These are phyloP conservation scores for Naematelia aurantialba DNA, from an alignment of 768 basidiomycete species.

Conservation along the genomic window DNA sequence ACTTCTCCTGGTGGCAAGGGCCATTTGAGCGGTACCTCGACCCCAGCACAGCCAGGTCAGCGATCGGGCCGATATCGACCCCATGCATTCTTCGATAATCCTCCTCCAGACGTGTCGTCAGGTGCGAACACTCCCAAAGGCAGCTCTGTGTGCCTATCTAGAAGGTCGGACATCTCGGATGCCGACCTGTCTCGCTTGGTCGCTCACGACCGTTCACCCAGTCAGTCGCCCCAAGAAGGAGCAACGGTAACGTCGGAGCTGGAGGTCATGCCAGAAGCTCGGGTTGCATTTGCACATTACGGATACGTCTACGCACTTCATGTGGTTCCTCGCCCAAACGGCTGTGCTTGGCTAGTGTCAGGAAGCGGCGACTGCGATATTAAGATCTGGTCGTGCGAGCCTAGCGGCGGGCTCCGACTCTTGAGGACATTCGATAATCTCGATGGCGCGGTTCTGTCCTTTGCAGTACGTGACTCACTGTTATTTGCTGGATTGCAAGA, in stretches of 20 bases:
- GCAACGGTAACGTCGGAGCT: conserved; percentile 28
- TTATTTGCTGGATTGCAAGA: conserved; percentile 92
- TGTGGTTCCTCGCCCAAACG: conserved; percentile 51
- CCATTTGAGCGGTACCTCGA: not conserved
- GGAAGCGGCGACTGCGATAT: conserved; percentile 89
- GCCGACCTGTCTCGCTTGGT: not conserved
- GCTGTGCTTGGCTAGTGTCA: conserved; percentile 62
- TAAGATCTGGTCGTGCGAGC: conserved; percentile 54
- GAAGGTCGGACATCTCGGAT: not conserved
- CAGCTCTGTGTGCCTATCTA: conserved; percentile 4
- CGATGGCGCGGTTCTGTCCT: conserved; percentile 73
- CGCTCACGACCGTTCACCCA: not conserved
- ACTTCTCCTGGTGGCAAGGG: not conserved
- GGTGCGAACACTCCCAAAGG: conserved; percentile 38
- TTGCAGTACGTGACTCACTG: conserved; percentile 70
- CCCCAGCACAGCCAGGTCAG: conserved; percentile 10
- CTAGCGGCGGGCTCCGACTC: conserved; percentile 36
- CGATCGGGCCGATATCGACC: conserved; percentile 48
- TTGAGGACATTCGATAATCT: conserved; percentile 38
- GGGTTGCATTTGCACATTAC: conserved; percentile 84
- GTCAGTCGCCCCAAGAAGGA: conserved; percentile 11
- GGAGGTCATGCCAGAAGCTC: conserved; percentile 63
- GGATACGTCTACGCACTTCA: conserved; percentile 89
- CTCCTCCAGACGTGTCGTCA: conserved; percentile 65
- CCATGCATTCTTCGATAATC: conserved; percentile 90